A percentile compares a stretch with the other conserved stretches of the same genome.
Evolutionary conservation across 495 filamentous ascomycete genomes (phyloP).

Genomic region (Aspergillus panamensis): DNA sequence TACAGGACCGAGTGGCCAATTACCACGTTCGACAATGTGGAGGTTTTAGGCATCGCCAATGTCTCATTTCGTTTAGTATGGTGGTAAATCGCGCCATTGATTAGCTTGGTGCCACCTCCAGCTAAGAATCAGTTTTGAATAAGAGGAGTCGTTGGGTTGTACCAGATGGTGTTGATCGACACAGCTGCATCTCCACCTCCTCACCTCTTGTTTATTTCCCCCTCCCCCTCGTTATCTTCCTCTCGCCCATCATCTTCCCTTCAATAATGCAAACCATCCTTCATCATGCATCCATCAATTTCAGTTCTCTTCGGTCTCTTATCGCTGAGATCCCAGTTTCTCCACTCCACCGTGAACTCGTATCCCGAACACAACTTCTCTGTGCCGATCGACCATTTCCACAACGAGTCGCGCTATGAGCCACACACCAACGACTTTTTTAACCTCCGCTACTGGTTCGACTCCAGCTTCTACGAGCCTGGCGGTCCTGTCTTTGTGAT

Average conservation of each 20-base stretch:
- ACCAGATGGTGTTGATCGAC: neutral
- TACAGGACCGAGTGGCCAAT: too few species aligned
- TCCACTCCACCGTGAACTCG: neutral
- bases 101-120: too few species aligned
- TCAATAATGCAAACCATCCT: neutral
- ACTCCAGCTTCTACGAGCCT: constrained; percentile 58
- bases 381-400: constrained; percentile 72
- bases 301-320: neutral
- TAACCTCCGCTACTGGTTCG: constrained; percentile 69
- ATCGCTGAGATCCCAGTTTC: neutral
- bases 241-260: neutral
- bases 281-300: neutral
- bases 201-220: neutral
- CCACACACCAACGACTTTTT: constrained; percentile 62
- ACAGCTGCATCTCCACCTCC: neutral
- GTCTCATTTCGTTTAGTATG: too few species aligned
- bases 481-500: constrained; percentile 74
- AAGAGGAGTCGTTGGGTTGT: neutral
- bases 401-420: constrained; percentile 63
- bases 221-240: neutral
- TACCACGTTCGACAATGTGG: too few species aligned
- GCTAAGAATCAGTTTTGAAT: neutral
- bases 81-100: too few species aligned
- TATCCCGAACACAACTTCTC: constrained; percentile 50
- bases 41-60: too few species aligned